These are phyloP conservation scores for Funneliformis caledonium DNA, from an alignment of 371 early-diverging fungal genomes.

Conservation along the genomic window DNA sequence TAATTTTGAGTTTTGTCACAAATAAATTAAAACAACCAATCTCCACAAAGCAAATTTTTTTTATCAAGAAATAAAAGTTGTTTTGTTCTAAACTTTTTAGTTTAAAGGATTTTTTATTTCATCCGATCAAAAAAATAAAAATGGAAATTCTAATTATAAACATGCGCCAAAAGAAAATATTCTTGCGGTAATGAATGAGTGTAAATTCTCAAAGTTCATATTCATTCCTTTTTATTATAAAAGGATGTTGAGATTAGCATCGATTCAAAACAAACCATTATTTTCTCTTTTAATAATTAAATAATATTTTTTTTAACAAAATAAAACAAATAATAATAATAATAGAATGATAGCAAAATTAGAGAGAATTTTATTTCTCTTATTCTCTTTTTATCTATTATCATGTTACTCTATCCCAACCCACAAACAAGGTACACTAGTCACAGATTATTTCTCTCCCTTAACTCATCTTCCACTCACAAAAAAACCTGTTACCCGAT, in stretches of 20 bases:
- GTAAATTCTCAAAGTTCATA: not conserved
- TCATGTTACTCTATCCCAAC: not conserved
- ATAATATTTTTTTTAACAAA: not conserved
- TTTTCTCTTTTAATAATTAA: too few species aligned
- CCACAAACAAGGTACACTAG: not conserved
- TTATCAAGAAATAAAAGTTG: too few species aligned
- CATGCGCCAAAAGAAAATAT: not conserved
- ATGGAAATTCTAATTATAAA: not conserved
- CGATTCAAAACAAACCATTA: not conserved
- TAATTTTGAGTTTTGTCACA: too few species aligned
- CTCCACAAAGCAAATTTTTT: too few species aligned
- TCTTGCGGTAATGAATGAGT: not conserved
- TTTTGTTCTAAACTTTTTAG: too few species aligned
- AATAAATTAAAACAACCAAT: too few species aligned
- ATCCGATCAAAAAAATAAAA: not conserved
- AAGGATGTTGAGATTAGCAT: not conserved
- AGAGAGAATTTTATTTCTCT: not conserved
- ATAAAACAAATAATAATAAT: not conserved
- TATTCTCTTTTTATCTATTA: not conserved
- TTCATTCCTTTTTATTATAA: not conserved
- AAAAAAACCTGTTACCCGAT: not conserved
- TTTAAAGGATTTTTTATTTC: too few species aligned
- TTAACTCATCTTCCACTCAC: not conserved
- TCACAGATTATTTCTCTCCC: not conserved
- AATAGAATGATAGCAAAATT: not conserved